Conservation (phyloP, 495 filamentous ascomycete genomes). For the Penicillium crystallinum region DNA sequence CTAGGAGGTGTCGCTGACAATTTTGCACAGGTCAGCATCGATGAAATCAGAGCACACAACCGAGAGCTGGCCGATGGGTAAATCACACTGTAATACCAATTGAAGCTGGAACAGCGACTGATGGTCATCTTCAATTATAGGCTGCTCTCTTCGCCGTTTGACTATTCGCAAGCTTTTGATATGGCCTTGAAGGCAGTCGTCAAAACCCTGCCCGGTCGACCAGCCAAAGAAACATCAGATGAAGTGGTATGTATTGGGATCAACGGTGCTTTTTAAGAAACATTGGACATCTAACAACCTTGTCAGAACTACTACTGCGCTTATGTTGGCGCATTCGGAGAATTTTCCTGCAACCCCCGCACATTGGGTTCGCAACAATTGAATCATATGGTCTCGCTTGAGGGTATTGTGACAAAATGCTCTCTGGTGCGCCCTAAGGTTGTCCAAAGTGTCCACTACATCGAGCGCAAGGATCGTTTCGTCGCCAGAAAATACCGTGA, state of each 20-base stretch:
- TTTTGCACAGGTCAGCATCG: conserved; percentile 71
- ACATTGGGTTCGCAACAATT: conserved; percentile 83
- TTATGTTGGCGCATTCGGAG: conserved; percentile 89
- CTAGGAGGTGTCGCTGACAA: conserved; percentile 13
- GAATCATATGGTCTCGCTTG: conserved; percentile 94
- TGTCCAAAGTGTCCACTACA: conserved; percentile 95
- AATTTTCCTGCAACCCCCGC: conserved; percentile 89
- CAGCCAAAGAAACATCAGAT: conserved; percentile 52
- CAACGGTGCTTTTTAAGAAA: not conserved
- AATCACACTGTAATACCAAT: not conserved
- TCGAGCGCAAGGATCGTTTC: conserved; percentile 77
- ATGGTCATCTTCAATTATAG: conserved; percentile 21
- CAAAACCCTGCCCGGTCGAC: conserved; percentile 64
- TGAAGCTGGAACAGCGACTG: not conserved
- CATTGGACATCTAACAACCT: conserved; percentile 9
- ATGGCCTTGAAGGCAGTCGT: conserved; percentile 83
- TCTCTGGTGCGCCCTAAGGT: conserved; percentile 94
- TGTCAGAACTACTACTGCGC: conserved; percentile 85
- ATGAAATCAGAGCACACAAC: conserved; percentile 89
- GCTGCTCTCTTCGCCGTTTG: conserved; percentile 80
- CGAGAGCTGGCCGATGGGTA: conserved; percentile 81
- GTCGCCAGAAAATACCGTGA: conserved; percentile 83
- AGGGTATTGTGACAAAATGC: conserved; percentile 96
- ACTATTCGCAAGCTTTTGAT: conserved; percentile 82
- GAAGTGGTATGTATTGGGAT: conserved; percentile 49